Base-by-base conservation (phyloP, 345 rosid genomes). In the Eucalyptus albens region DNA sequence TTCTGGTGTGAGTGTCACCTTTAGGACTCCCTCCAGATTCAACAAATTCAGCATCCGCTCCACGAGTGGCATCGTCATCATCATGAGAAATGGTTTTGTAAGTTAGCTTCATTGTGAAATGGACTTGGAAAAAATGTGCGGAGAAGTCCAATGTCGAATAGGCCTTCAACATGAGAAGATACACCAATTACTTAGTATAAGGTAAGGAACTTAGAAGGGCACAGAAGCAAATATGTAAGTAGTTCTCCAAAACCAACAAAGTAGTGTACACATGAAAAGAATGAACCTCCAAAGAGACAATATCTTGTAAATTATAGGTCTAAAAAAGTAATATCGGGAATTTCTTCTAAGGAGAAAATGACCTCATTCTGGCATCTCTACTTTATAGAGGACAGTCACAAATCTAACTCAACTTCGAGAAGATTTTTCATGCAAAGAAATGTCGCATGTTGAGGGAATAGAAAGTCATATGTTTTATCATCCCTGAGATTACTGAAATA, bases 61-160 rank as follows among this genome's bases (percentile, higher is more conserved):
- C 95, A 94, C 89, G 93, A 60, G 92, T 91, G 92, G 94, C 94
- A 92, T 89, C 92, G 21, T 93, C 94, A 10, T 94, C 98, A 88
- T 96, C 97, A 15, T 89, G 88, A 62, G 96, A 93, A 92, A 95
- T 88, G 86, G 97, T 96, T 95, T 92, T 93, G 94, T 97, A 98
- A 65, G 99, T 96, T 88, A 96, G 95, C 95, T 95, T 96, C 99
- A 98, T 96, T 88, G 89, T 89, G 91, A 97, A 95, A 92, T 93
- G 97, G 86, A 98, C 97, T 94, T 90, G 94, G 91, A 93, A 95
- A 89, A 91, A 91, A 92, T 94, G 96, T 94, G 91, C 92, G 2
- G 97, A 92, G 90, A 94, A 92, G 92, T 98, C 99, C 94, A 93
- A 88, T 45, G 95, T 92, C 88, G 95, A 93, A 94, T 95, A 97